phyloP scores from a whole-genome alignment of 257 asterid species.

The Rauvolfia tetraphylla region DNA sequence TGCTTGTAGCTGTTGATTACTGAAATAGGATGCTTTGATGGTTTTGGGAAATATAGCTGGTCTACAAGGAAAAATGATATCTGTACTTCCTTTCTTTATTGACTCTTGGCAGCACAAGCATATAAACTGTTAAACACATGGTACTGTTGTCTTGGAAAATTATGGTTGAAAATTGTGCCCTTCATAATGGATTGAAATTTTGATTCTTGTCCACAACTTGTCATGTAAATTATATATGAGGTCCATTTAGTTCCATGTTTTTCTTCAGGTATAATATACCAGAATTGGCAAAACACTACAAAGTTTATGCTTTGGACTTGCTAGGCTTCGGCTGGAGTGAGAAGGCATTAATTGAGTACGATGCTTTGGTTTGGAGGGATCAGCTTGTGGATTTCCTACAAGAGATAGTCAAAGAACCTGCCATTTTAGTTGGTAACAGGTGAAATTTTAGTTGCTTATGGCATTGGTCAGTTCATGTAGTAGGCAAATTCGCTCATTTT shows the following conservation, averaged over 20 bases:
- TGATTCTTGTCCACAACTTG: background rate
- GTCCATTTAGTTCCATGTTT: constrained; percentile 1
- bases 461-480: background rate
- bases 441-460: constrained; percentile 3
- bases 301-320: constrained; percentile 88
- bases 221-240: background rate
- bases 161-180: background rate
- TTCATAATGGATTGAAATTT: background rate
- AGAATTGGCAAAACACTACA: constrained; percentile 73
- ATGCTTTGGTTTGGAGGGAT: constrained; percentile 89
- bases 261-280: constrained; percentile 78
- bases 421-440: constrained; percentile 96
- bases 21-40: background rate
- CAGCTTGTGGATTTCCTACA: constrained; percentile 83
- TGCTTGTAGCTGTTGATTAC: background rate
- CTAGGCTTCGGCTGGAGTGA: constrained; percentile 99
- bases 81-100: background rate
- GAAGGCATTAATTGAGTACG: constrained; percentile 87
- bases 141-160: background rate
- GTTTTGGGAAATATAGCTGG: background rate
- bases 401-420: constrained; percentile 79
- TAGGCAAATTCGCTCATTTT: background rate
- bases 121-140: background rate
- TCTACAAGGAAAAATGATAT: background rate
- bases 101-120: background rate